Evolutionary conservation across 2,329 filamentous ascomycete species (phyloP), one percentile per base, ranked within the genome.

Genomic region (Coniochaeta ligniaria): DNA sequence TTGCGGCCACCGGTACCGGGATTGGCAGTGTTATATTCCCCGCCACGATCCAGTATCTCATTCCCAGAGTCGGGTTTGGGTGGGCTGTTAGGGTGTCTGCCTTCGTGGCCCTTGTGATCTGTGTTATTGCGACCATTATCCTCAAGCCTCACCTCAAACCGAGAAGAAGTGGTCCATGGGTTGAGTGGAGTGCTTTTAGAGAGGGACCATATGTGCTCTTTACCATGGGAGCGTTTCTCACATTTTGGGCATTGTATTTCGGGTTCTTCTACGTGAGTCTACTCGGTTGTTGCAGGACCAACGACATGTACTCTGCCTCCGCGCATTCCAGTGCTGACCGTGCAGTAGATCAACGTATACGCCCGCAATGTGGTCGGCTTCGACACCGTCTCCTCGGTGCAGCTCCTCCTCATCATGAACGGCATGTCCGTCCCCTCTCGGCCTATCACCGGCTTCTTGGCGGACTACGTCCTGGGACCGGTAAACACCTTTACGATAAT

Each of bases 11-110:
- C 0, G 88, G 88, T 1, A 84, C 83, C 14, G 81, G 83, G 1
- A 79, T 81, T 0, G 87, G 87, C 1, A 85, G 86, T 2, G 73
- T 89, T 3, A 75, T 90, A 7, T 89, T 87, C 67, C 86, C 87
- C 0, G 78, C 82, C 1, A 76, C 82, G 2, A 75, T 83, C 6
- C 77, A 81, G 67, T 80, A 85, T 59, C 73, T 89, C 7, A 76
- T 88, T 3, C 85, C 85, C 0, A 75, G 73, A 31, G 72, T 89
- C 17, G 87, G 87, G 0, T 90, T 89, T 66, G 76, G 79, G 1
- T 89, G 86, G 85, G 85, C 87, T 0, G 79, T 88, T 31, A 77
- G 87, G 1, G 79, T 81, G 3, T 74, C 85, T 28, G 85, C 80
- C 0, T 84, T 90, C 61, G 78, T 89, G 54, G 83, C 83, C 33